These are phyloP conservation scores for Gynochthodes officinalis DNA, from an alignment of 257 asterid genomes.

Conservation along the genomic window DNA sequence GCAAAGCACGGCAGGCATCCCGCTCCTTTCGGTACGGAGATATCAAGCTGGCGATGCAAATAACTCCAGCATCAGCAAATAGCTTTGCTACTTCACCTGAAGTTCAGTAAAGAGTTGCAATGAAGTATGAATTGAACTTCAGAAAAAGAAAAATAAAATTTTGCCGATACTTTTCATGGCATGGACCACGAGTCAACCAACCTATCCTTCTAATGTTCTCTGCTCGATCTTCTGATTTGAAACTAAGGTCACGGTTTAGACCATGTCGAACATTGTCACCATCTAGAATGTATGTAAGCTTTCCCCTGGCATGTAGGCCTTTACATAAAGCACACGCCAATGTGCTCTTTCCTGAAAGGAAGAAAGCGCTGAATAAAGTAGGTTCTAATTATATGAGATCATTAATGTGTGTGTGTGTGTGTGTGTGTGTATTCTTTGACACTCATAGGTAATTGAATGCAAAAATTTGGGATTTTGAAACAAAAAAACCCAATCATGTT, in stretches of 20 bases:
- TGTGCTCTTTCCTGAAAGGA: constrained; percentile 81
- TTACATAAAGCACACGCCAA: constrained; percentile 85
- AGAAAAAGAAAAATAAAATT: background rate
- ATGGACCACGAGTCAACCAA: constrained; percentile 30
- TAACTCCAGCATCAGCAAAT: constrained; percentile 94
- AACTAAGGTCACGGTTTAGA: constrained; percentile 79
- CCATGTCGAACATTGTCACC: constrained; percentile 99
- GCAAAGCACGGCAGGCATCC: constrained; percentile 83
- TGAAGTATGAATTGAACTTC: background rate
- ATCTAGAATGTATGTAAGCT: constrained; percentile 83
- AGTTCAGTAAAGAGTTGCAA: constrained; percentile 7
- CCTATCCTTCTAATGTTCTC: constrained; percentile 97
- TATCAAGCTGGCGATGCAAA: constrained; percentile 95
- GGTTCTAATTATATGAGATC: background rate
- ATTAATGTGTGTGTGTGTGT: too few relatives aligned
- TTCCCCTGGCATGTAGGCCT: constrained; percentile 84
- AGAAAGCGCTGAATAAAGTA: background rate
- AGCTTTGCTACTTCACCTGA: constrained; percentile 98
- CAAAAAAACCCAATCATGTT: background rate
- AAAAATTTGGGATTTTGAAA: background rate
- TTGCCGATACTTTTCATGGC: constrained; percentile 12
- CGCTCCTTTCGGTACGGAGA: constrained; percentile 94
- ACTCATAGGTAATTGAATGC: background rate
- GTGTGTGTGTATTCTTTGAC: too few relatives aligned
- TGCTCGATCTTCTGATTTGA: constrained; percentile 86